A percentile compares a stretch with the other conserved stretches of the same genome.
These are phyloP conservation scores for Yamadazyma dendronema DNA, from an alignment of 1,139 yeast genomes.

Conservation along the genomic window DNA sequence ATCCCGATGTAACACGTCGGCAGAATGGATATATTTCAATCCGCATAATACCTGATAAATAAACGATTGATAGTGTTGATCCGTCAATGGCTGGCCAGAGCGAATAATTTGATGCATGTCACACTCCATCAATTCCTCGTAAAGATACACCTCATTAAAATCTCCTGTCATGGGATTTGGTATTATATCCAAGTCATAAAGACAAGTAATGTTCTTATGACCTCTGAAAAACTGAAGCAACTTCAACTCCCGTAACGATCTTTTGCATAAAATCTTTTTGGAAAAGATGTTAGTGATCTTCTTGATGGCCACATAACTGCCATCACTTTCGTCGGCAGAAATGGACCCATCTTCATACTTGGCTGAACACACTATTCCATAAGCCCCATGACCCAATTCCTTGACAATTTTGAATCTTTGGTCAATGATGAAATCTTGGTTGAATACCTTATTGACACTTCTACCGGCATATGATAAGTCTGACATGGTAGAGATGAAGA, in stretches of 20 bases:
- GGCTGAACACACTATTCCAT: slow-evolving; percentile 95
- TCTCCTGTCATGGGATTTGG: slow-evolving; percentile 65
- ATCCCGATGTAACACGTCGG: slow-evolving; percentile 93
- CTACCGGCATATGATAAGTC: slow-evolving; percentile 29
- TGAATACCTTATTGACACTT: slow-evolving; percentile 60
- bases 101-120: slow-evolving; percentile 96
- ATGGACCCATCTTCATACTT: slow-evolving; percentile 65
- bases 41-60: slow-evolving; percentile 93
- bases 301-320: slow-evolving; percentile 77
- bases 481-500: slow-evolving; percentile 5
- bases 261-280: slow-evolving; percentile 81
- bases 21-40: slow-evolving; percentile 82
- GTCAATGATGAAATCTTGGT: slow-evolving; percentile 88
- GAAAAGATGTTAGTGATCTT: slow-evolving; percentile 90
- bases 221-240: slow-evolving; percentile 89
- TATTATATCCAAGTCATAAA: slow-evolving; percentile 90
- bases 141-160: slow-evolving; percentile 87
- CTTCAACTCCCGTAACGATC: slow-evolving; percentile 87
- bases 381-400: slow-evolving; percentile 96
- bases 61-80: slow-evolving; percentile 91
- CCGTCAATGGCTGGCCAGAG: slow-evolving; percentile 91
- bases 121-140: slow-evolving; percentile 96
- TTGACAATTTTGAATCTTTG: slow-evolving; percentile 80
- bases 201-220: slow-evolving; percentile 87
- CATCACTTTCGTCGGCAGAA: slow-evolving; percentile 17